Evolutionary conservation across 352 stramenopile genomes (phyloP).

Genomic region (Pythium plurisporium): DNA sequence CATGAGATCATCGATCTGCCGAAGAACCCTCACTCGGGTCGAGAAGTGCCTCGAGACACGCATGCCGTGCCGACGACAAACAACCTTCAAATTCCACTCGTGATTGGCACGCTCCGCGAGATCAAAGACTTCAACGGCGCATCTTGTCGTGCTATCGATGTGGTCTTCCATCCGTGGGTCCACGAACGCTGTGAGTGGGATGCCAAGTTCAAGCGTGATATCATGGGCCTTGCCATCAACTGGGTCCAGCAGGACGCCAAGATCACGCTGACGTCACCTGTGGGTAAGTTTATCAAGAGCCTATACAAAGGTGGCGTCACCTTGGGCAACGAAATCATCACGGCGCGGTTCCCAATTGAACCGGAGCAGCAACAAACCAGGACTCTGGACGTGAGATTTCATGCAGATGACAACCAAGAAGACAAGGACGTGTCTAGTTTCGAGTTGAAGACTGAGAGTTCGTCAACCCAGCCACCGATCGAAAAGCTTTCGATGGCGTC

Average conservation of each 20-base stretch:
- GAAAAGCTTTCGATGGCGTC: conserved; percentile 34
- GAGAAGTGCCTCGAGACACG: conserved; percentile 54
- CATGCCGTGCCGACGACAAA: conserved; percentile 59
- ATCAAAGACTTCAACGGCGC: conserved; percentile 41
- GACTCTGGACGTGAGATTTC: conserved; percentile 15
- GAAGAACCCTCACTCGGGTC: conserved; percentile 69
- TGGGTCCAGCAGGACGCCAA: conserved; percentile 72
- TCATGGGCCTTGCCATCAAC: conserved; percentile 71
- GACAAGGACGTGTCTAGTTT: not conserved
- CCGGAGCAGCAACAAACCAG: conserved; percentile 24
- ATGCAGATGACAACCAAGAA: conserved; percentile 5
- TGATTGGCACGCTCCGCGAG: conserved; percentile 53
- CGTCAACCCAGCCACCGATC: not conserved
- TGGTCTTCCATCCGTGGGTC: conserved; percentile 80
- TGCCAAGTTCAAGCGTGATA: conserved; percentile 73
- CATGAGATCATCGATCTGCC: conserved; percentile 67
- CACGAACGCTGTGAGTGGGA: conserved; percentile 69
- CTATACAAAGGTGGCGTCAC: conserved; percentile 72
- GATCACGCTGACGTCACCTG: conserved; percentile 20
- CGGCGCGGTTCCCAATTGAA: conserved; percentile 72
- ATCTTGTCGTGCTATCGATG: conserved; percentile 53
- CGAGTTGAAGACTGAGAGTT: not conserved
- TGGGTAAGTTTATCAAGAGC: conserved; percentile 83
- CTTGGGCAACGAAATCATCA: conserved; percentile 59
- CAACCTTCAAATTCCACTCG: conserved; percentile 73